Conservation (phyloP, 2,329 filamentous ascomycete genomes). For the Arachnopeziza araneosa region DNA sequence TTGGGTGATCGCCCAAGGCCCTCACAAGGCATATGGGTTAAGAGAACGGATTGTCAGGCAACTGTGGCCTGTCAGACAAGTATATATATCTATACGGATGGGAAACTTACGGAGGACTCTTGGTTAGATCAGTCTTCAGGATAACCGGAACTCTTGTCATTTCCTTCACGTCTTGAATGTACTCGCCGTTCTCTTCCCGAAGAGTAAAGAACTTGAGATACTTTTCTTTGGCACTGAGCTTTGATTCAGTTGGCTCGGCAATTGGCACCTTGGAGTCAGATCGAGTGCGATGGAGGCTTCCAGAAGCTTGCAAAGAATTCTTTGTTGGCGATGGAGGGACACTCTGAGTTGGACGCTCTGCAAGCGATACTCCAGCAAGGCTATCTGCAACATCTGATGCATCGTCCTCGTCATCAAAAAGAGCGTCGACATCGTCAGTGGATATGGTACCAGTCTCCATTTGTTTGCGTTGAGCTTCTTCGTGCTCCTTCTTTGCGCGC, state of each 20-base stretch:
- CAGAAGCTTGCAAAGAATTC: constrained; percentile 59
- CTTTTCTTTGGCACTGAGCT: constrained; percentile 90
- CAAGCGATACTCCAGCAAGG: constrained; percentile 83
- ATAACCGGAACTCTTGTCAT: constrained; percentile 98
- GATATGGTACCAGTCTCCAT: constrained; percentile 94
- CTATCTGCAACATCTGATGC: constrained; percentile 84
- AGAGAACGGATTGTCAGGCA: constrained; percentile 79
- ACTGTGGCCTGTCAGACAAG: constrained; percentile 44
- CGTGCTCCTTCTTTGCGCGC: constrained; percentile 75
- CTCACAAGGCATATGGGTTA: constrained; percentile 62
- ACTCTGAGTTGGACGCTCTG: constrained; percentile 88
- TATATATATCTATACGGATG: background rate
- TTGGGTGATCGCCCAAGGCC: background rate
- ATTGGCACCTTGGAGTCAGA: constrained; percentile 86
- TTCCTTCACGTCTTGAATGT: constrained; percentile 97
- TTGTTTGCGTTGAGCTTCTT: constrained; percentile 87
- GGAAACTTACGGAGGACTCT: constrained; percentile 93
- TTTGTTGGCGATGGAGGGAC: constrained; percentile 87
- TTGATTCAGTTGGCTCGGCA: constrained; percentile 68
- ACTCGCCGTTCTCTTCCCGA: constrained; percentile 86
- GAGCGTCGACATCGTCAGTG: constrained; percentile 86
- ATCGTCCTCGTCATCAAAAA: constrained; percentile 85
- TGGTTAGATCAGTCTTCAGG: constrained; percentile 93
- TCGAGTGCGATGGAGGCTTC: constrained; percentile 76
- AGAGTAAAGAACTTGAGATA: constrained; percentile 86